Conservation (phyloP, 371 early-diverging fungal genomes). For the Mucor indicus region DNA sequence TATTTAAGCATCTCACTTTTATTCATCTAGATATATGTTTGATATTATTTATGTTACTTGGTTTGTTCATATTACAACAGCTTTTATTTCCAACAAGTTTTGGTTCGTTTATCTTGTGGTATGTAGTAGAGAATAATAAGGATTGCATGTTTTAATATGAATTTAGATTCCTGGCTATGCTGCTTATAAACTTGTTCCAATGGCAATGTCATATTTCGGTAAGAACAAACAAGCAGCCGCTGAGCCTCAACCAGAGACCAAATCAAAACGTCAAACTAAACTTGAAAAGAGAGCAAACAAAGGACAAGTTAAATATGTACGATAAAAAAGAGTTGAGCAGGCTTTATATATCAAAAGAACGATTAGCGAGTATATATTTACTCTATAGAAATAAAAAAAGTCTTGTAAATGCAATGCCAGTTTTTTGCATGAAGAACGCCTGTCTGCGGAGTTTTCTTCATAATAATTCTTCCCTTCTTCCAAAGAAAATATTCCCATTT, state of each 20-base stretch:
- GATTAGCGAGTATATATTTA: too few species aligned
- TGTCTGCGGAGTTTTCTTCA: too few species aligned
- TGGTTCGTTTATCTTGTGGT: conserved; percentile 70
- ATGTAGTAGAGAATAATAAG: conserved; percentile 14
- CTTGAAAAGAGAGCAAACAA: conserved; percentile 59
- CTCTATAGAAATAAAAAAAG: too few species aligned
- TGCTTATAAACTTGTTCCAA: conserved; percentile 53
- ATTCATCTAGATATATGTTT: conserved; percentile 64
- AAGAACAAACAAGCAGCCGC: conserved; percentile 14
- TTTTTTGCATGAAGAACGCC: too few species aligned
- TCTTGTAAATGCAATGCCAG: too few species aligned
- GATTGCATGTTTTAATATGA: neutral
- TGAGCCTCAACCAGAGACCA: conserved; percentile 16
- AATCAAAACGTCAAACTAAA: conserved; percentile 63
- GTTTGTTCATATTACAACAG: conserved; percentile 71
- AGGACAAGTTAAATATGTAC: conserved; percentile 12
- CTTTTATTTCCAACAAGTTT: conserved; percentile 62
- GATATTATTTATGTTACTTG: conserved; percentile 84
- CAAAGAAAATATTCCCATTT: too few species aligned
- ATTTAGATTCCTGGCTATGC: conserved; percentile 65
- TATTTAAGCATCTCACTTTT: neutral
- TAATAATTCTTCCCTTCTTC: too few species aligned
- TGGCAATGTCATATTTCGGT: conserved; percentile 53
- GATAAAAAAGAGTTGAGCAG: too few species aligned
- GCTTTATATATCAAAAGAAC: too few species aligned